A percentile compares a stretch with the other conserved stretches of the same genome.
These are phyloP conservation scores for Exophiala xenobiotica DNA, from an alignment of 2,329 filamentous ascomycete genomes.

Conservation along the genomic window DNA sequence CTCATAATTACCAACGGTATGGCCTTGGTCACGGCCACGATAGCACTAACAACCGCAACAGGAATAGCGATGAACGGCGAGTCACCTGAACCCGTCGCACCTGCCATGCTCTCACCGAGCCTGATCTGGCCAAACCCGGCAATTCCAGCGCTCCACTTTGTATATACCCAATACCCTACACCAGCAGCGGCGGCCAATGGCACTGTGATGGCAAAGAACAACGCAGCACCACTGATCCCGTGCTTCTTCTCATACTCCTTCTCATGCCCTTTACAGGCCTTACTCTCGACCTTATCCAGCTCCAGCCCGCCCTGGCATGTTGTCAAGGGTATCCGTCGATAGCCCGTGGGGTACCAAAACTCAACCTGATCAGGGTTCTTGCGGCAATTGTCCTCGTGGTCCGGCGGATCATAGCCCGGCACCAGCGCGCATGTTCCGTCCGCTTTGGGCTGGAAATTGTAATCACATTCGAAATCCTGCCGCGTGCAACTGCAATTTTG, in stretches of 20 bases:
- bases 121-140: constrained; percentile 90
- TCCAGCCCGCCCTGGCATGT: constrained; percentile 78
- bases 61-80: constrained; percentile 79
- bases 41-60: constrained; percentile 74
- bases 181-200: constrained; percentile 70
- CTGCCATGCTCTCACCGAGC: constrained; percentile 64
- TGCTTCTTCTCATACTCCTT: constrained; percentile 76
- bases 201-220: constrained; percentile 82
- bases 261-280: constrained; percentile 75
- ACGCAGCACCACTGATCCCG: constrained; percentile 65
- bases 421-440: constrained; percentile 79
- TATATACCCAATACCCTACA: constrained; percentile 71
- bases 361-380: constrained; percentile 68
- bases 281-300: constrained; percentile 65
- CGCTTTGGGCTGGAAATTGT: constrained; percentile 80
- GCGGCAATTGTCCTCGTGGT: constrained; percentile 59
- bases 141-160: constrained; percentile 61
- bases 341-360: constrained; percentile 83
- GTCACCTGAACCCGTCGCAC: constrained; percentile 54
- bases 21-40: constrained; percentile 70
- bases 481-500: constrained; percentile 80
- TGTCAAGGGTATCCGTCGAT: constrained; percentile 83
- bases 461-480: constrained; percentile 93
- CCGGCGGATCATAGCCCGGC: constrained; percentile 64
- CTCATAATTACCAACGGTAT: constrained; percentile 71